Conservation (phyloP, 495 filamentous ascomycete species). For the Thermothielavioides terrestris region DNA sequence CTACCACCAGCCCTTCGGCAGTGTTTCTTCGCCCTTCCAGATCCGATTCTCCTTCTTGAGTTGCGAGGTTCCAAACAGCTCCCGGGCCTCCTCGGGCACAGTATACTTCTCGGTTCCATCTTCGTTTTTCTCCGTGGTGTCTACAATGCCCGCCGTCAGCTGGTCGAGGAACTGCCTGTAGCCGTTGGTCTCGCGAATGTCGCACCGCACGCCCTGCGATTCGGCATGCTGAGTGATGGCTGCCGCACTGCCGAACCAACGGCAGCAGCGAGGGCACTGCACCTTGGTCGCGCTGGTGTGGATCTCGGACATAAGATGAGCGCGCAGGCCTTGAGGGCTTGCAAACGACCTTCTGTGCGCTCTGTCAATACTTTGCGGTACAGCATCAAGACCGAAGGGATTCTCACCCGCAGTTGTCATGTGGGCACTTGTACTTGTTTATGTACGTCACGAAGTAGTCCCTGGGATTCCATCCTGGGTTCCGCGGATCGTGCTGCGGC, state of each 20-base stretch:
- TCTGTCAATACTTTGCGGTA: not conserved
- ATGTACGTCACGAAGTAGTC: conserved; percentile 20
- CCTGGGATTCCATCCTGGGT: conserved; percentile 22
- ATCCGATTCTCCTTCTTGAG: not conserved
- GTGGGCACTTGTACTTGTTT: conserved; percentile 32
- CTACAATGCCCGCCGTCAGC: conserved; percentile 21
- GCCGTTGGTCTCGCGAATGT: conserved; percentile 9
- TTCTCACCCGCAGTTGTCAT: conserved; percentile 32
- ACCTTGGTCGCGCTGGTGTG: conserved; percentile 19
- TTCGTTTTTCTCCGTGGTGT: conserved; percentile 14
- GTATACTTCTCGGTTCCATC: conserved; percentile 22
- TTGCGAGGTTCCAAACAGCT: not conserved
- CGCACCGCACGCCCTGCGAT: conserved; percentile 19
- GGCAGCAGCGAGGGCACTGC: conserved; percentile 26
- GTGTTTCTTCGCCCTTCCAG: not conserved
- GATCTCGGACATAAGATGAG: conserved; percentile 26
- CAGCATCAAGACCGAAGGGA: not conserved
- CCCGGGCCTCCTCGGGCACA: conserved; percentile 11
- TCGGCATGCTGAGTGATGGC: conserved; percentile 30
- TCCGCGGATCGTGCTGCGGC: conserved; percentile 21
- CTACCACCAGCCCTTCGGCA: not conserved
- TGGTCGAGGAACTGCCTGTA: conserved; percentile 16
- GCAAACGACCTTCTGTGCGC: conserved; percentile 26
- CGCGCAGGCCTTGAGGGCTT: conserved; percentile 9
- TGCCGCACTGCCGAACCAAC: conserved; percentile 19